A percentile compares a stretch with the other conserved stretches of the same genome.
phyloP scores from a whole-genome alignment of 2,329 filamentous ascomycete species.

The Phaeoacremonium minimum region DNA sequence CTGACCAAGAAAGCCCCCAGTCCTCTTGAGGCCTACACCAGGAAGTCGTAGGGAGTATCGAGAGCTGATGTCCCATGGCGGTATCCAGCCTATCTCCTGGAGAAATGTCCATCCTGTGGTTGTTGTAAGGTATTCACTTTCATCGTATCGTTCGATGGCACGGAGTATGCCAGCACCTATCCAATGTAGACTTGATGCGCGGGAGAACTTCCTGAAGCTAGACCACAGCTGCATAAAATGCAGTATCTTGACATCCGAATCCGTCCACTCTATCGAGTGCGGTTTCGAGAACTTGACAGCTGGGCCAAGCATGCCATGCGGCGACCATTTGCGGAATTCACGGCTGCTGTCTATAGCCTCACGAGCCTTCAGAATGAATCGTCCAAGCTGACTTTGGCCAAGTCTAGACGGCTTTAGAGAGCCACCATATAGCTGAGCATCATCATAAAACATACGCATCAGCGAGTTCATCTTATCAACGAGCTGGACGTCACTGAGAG shows the following conservation, averaged over 20 bases:
- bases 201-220: slow-evolving; percentile 48
- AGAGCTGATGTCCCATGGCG: slow-evolving; percentile 65
- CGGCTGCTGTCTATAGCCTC: slow-evolving; percentile 48
- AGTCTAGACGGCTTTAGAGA: slow-evolving; percentile 11
- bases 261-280: slow-evolving; percentile 32
- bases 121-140: slow-evolving; percentile 38
- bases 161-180: slow-evolving; percentile 63
- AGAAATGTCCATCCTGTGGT: slow-evolving; percentile 60
- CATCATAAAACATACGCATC: slow-evolving; percentile 50
- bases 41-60: slow-evolving; percentile 58
- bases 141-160: slow-evolving; percentile 54
- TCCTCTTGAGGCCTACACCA: slow-evolving; percentile 34
- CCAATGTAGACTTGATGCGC: slow-evolving; percentile 49
- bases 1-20: slow-evolving; percentile 29
- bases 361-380: slow-evolving; percentile 47
- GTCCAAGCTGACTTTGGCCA: slow-evolving; percentile 22
- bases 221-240: slow-evolving; percentile 68
- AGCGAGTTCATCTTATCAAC: slow-evolving; percentile 45
- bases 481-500: slow-evolving; percentile 46
- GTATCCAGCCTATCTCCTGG: slow-evolving; percentile 69
- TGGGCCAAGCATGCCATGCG: slow-evolving; percentile 43
- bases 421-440: slow-evolving; percentile 11
- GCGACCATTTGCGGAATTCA: slow-evolving; percentile 39
- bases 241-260: slow-evolving; percentile 52
- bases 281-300: slow-evolving; percentile 12